phyloP scores from a whole-genome alignment of 306 rosid genomes.

The Rosa chinensis region DNA sequence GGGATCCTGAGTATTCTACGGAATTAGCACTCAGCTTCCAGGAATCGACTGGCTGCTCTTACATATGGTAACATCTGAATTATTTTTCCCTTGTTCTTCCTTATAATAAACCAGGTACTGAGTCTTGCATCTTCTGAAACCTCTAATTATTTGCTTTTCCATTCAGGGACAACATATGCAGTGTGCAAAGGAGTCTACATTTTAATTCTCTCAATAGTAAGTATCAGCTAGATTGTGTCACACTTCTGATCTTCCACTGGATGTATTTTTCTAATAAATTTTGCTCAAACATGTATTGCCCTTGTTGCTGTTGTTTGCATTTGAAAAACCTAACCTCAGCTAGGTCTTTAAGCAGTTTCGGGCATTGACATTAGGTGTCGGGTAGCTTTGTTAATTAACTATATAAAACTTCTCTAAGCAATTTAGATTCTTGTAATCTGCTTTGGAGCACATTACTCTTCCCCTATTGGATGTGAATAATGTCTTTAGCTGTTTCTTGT shows the following conservation, averaged over 20 bases:
- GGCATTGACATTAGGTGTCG: slow-evolving; percentile 4
- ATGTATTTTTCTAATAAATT: neutral
- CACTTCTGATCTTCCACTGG: neutral
- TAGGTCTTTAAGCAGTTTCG: neutral
- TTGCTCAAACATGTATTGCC: neutral
- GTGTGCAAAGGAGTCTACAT: slow-evolving; percentile 81
- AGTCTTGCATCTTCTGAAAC: slow-evolving; percentile 8
- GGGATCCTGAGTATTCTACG: slow-evolving; percentile 87
- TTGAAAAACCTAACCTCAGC: neutral
- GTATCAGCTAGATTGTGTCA: slow-evolving; percentile 28
- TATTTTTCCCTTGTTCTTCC: neutral
- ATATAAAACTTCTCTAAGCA: neutral
- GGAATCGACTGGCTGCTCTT: slow-evolving; percentile 85
- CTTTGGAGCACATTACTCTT: neutral
- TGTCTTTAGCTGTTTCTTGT: neutral
- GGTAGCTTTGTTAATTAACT: neutral
- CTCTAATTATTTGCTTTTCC: slow-evolving; percentile 32
- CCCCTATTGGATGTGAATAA: neutral
- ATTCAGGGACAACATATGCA: slow-evolving; percentile 86
- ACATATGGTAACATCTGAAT: slow-evolving; percentile 64
- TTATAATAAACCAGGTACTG: neutral
- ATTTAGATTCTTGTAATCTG: neutral
- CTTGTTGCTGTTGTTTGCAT: slow-evolving; percentile 10
- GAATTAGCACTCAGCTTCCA: slow-evolving; percentile 98
- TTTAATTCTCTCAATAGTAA: slow-evolving; percentile 80